Evolutionary conservation across 768 basidiomycete genomes (phyloP).

Genomic region (Mycena capillaripes): DNA sequence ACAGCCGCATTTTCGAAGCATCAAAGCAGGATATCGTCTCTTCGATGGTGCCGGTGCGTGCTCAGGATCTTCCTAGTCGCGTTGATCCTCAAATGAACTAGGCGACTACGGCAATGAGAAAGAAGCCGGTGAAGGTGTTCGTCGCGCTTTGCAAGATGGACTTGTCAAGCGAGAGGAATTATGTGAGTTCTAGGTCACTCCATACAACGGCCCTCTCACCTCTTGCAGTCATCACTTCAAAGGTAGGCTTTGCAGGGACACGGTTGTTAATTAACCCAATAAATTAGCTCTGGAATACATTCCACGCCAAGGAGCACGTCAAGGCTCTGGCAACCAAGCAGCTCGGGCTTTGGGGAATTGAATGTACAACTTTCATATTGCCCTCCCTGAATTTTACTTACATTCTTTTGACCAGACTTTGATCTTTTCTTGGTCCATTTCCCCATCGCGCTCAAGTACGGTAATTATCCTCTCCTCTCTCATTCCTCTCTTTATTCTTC

Average conservation of each 20-base stretch:
- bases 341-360: slow-evolving; percentile 85
- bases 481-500: no score
- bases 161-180: slow-evolving; percentile 91
- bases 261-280: neutral
- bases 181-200: slow-evolving; percentile 61
- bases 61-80: neutral
- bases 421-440: slow-evolving; percentile 89
- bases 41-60: slow-evolving; percentile 91
- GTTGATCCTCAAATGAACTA: neutral
- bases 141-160: slow-evolving; percentile 83
- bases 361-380: slow-evolving; percentile 39
- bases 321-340: slow-evolving; percentile 71
- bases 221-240: slow-evolving; percentile 82
- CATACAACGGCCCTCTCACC: neutral
- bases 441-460: slow-evolving; percentile 85
- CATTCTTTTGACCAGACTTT: slow-evolving; percentile 64
- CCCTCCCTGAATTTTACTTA: neutral
- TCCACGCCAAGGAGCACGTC: slow-evolving; percentile 84
- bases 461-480: no score
- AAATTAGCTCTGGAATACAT: slow-evolving; percentile 88
- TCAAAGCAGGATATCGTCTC: slow-evolving; percentile 89
- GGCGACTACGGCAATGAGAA: slow-evolving; percentile 79
- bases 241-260: slow-evolving; percentile 55
- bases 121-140: slow-evolving; percentile 82
- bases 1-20: slow-evolving; percentile 40